A percentile compares a stretch with the other conserved stretches of the same genome.
Conservation (phyloP, 2,329 filamentous ascomycete species). For the Lecanicillium sp. region DNA sequence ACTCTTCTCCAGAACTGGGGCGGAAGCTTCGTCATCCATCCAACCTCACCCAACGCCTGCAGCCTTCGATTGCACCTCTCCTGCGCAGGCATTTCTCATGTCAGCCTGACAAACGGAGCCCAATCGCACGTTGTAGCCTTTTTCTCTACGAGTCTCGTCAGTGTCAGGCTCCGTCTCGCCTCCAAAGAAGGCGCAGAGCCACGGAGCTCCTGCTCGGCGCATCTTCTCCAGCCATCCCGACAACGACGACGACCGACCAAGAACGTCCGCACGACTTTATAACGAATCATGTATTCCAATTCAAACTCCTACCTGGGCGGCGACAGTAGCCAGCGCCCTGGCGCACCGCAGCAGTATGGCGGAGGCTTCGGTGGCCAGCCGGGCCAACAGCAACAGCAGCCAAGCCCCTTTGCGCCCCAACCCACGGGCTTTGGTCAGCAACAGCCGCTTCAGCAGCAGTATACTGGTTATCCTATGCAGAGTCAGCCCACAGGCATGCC, state of each 20-base stretch:
- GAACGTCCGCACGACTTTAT: neutral
- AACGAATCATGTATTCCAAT: conserved; percentile 85
- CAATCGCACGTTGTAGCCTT: neutral
- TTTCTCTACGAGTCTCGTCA: neutral
- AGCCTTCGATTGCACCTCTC: neutral
- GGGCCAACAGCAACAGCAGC: conserved; percentile 40
- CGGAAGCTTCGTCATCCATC: conserved; percentile 9
- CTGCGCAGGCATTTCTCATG: conserved; percentile 1
- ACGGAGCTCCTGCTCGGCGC: neutral
- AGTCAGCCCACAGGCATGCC: conserved; percentile 34
- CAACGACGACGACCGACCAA: neutral
- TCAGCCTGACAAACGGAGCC: conserved; percentile 1
- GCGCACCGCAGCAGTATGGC: conserved; percentile 49
- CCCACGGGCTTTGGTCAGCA: conserved; percentile 51
- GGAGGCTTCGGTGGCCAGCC: conserved; percentile 35
- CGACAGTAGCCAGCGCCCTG: conserved; percentile 65
- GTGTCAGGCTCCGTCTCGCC: neutral
- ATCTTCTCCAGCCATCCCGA: no score
- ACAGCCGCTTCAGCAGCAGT: conserved; percentile 47
- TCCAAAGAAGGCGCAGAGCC: neutral
- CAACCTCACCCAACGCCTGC: neutral
- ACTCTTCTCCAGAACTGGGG: neutral
- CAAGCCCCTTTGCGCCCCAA: conserved; percentile 47
- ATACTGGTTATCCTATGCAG: conserved; percentile 52
- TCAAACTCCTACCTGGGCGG: conserved; percentile 80